A percentile compares a stretch with the other conserved stretches of the same genome.
phyloP scores from a whole-genome alignment of 83 land plant genomes.

The Diphasiastrum complanatum region DNA sequence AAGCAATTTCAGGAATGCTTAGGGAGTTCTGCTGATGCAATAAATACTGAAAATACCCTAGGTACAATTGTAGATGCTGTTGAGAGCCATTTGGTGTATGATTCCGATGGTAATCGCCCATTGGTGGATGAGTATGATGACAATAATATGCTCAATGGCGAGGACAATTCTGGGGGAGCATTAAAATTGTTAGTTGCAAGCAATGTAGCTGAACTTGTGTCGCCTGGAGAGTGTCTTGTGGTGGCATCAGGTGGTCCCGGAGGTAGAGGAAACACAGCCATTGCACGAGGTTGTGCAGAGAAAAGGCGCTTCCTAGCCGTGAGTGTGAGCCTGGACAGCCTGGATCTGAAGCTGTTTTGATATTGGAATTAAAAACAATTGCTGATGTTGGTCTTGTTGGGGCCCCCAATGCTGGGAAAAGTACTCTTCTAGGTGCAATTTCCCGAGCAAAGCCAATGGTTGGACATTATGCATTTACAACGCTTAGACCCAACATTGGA shows the following conservation, averaged over 20 bases:
- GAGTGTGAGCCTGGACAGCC: slow-evolving; percentile 52
- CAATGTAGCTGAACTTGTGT: slow-evolving; percentile 12
- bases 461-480: slow-evolving; percentile 93
- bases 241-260: slow-evolving; percentile 17
- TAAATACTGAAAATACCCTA: too few species aligned
- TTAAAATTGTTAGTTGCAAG: too few species aligned
- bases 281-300: neutral
- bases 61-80: too few species aligned
- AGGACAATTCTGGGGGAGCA: too few species aligned
- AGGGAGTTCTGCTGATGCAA: too few species aligned
- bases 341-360: slow-evolving; percentile 63
- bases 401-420: slow-evolving; percentile 95
- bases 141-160: too few species aligned
- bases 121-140: too few species aligned
- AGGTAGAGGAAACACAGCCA: slow-evolving; percentile 13
- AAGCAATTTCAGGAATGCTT: slow-evolving; percentile 15
- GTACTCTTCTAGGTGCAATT: slow-evolving; percentile 83
- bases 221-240: slow-evolving; percentile 7
- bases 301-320: slow-evolving; percentile 23
- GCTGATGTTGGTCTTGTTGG: slow-evolving; percentile 97
- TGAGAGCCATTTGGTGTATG: too few species aligned
- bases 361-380: slow-evolving; percentile 82
- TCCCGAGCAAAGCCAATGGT: slow-evolving; percentile 81
- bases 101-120: too few species aligned
- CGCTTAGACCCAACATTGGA: slow-evolving; percentile 85